phyloP scores from a whole-genome alignment of 495 filamentous ascomycete species.

The Podospora sp. region DNA sequence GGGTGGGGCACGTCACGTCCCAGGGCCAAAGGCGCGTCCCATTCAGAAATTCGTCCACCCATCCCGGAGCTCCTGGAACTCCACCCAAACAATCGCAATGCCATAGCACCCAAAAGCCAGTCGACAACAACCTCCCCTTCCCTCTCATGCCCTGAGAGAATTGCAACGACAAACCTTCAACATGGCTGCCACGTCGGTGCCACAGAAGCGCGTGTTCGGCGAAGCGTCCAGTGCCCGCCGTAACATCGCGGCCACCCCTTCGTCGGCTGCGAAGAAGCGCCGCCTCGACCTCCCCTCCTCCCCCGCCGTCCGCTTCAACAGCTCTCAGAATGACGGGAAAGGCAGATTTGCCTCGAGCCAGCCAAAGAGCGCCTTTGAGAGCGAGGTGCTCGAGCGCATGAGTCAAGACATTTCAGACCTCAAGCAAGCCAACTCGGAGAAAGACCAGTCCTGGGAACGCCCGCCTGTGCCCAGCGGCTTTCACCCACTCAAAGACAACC shows the following conservation, averaged over 20 bases:
- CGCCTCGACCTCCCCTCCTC: slow-evolving; percentile 66
- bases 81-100: slow-evolving; percentile 16
- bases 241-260: slow-evolving; percentile 46
- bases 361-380: slow-evolving; percentile 89
- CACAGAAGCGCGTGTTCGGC: slow-evolving; percentile 56
- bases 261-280: slow-evolving; percentile 64
- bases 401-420: slow-evolving; percentile 86
- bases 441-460: slow-evolving; percentile 91
- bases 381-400: slow-evolving; percentile 90
- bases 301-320: slow-evolving; percentile 56
- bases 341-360: slow-evolving; percentile 74
- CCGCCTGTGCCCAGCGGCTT: slow-evolving; percentile 70
- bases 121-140: neutral
- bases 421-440: slow-evolving; percentile 83
- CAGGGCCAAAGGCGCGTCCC: slow-evolving; percentile 32
- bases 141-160: slow-evolving; percentile 17
- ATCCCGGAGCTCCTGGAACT: slow-evolving; percentile 1
- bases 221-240: slow-evolving; percentile 52
- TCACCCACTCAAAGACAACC: slow-evolving; percentile 66
- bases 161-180: neutral
- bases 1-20: slow-evolving; percentile 40
- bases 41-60: slow-evolving; percentile 1
- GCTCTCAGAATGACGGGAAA: slow-evolving; percentile 60
- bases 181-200: slow-evolving; percentile 45
- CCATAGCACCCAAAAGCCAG: neutral